Evolutionary conservation across 1,139 yeast genomes (phyloP), one percentile per base, ranked within the genome.

Genomic region (Yamadazyma spencermartinsiae): DNA sequence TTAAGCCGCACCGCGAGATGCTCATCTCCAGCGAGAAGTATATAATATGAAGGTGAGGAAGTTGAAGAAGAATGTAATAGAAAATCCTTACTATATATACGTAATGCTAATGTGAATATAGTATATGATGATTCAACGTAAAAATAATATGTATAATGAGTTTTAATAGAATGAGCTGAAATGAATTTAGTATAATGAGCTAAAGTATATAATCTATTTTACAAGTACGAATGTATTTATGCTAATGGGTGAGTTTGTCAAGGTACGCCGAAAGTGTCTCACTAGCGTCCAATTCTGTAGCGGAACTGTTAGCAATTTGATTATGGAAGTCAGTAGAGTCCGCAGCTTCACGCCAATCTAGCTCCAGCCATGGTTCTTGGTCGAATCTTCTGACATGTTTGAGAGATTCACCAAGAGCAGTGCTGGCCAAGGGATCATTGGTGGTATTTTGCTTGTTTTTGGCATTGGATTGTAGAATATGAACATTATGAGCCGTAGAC

Each of bases 391-490:
- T 86, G 44, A 83, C 78, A 31, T 87, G 86, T 43, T 77, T 69
- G 38, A 90, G 71, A 0, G 96, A 90, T 21, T 89, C 92, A 2
- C 96, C 92, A 42, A 86, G 82, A 8, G 79, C 75, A 24, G 58
- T 51, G 4, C 82, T 72, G 19, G 82, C 71, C 50, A 85, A 84
- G 2, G 89, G 95, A 17, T 89, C 82, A 41, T 84, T 86, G 31
- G 84, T 82, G 27, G 83, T 80, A 43, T 79, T 83, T 0, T 82
- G 74, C 39, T 73, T 79, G 32, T 65, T 59, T 41, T 70, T 63
- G 13, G 71, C 65, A 2, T 70, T 63, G 16, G 70, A 63, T 45
- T 71, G 76, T 31, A 71, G 65, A 27, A 74, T 72, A 37, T 70
- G 72, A 26, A 67, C 68, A 35, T 69, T 77, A 16, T 42, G 46